These are phyloP conservation scores for Prunus yedoensis DNA, from an alignment of 331 rosid genomes.

Conservation along the genomic window DNA sequence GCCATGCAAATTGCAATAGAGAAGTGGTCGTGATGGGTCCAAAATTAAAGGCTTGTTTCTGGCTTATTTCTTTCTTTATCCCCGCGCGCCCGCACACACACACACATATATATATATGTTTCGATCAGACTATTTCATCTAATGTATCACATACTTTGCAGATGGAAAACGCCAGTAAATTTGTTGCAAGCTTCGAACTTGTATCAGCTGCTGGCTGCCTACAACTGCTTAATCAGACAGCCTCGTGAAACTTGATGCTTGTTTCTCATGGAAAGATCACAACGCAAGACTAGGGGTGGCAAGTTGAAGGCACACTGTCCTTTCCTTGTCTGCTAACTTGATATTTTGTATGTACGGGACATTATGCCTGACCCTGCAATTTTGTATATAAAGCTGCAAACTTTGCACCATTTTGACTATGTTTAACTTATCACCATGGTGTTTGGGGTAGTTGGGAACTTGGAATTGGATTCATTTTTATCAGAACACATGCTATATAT, in stretches of 20 bases:
- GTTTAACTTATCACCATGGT: too few relatives aligned
- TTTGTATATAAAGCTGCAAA: neutral
- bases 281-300: neutral
- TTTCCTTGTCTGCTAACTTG: neutral
- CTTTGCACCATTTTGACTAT: too few relatives aligned
- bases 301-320: neutral
- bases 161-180: neutral
- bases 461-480: neutral
- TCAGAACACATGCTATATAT: neutral
- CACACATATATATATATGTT: neutral
- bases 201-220: too few relatives aligned
- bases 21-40: too few relatives aligned
- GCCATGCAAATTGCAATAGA: too few relatives aligned
- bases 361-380: neutral
- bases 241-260: too few relatives aligned
- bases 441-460: too few relatives aligned
- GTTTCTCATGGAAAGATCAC: too few relatives aligned
- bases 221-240: too few relatives aligned
- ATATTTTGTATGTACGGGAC: neutral
- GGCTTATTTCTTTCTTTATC: too few relatives aligned
- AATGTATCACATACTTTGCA: neutral
- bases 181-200: neutral
- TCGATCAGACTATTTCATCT: neutral
- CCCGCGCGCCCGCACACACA: rapidly evolving
- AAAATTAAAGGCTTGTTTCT: neutral